Evolutionary conservation across 768 basidiomycete species (phyloP).

Genomic region (Xerocomellus amylosporus): DNA sequence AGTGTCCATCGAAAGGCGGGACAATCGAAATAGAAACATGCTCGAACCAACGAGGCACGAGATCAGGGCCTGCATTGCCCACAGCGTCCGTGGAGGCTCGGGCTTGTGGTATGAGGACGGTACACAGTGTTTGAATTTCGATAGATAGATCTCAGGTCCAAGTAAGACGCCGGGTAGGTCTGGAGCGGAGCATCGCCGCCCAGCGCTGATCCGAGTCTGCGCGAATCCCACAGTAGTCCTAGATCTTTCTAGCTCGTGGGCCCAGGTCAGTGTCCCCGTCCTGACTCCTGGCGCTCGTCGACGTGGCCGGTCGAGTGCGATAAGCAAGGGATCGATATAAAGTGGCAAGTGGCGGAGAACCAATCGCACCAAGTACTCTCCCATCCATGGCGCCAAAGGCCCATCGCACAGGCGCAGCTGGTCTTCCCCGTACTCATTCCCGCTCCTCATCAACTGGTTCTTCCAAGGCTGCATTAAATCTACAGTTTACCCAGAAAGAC

Average conservation of each 20-base stretch:
- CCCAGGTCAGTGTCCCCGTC: neutral
- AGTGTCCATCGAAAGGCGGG: neutral
- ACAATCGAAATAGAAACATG: constrained; percentile 5
- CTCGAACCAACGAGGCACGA: neutral
- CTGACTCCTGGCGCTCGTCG: neutral
- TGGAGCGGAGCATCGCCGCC: constrained; percentile 6
- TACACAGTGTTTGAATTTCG: neutral
- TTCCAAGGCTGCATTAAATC: constrained; percentile 55
- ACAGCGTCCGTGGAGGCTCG: neutral
- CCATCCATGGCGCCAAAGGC: constrained; percentile 50
- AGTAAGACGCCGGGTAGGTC: neutral
- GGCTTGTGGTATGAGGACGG: neutral
- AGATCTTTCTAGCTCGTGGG: neutral
- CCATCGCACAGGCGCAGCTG: constrained; percentile 45
- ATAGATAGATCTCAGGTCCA: neutral
- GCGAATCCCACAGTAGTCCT: neutral
- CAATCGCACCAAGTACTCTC: constrained; percentile 19
- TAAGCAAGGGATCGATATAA: constrained; percentile 20
- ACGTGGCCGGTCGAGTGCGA: constrained; percentile 6
- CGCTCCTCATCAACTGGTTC: constrained; percentile 55
- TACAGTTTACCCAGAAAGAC: constrained; percentile 72
- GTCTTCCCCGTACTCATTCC: constrained; percentile 57
- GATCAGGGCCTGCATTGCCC: neutral
- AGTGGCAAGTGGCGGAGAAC: constrained; percentile 28
- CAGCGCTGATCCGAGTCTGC: constrained; percentile 1